Percentiles rank a stretch among this genome's conserved stretches.
These are phyloP conservation scores for Grammothele lineata DNA, from an alignment of 768 basidiomycete genomes.

Conservation along the genomic window DNA sequence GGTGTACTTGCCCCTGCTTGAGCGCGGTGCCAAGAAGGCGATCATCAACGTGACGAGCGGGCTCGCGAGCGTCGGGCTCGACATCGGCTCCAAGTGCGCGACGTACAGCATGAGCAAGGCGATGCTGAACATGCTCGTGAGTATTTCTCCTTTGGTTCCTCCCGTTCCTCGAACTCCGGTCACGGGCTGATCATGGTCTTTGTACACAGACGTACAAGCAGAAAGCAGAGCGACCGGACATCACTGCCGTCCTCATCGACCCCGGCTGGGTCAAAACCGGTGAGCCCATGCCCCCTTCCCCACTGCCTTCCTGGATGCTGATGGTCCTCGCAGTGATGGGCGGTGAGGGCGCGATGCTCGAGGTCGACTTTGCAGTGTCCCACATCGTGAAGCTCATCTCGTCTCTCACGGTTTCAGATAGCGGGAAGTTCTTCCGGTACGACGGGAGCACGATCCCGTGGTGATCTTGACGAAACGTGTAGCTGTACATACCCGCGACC, in stretches of 20 bases:
- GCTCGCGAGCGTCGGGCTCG: slow-evolving; percentile 28
- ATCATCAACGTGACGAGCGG: slow-evolving; percentile 32
- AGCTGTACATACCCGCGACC: not conserved
- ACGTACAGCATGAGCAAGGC: slow-evolving; percentile 34
- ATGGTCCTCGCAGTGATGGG: slow-evolving; percentile 2
- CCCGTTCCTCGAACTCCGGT: too few species aligned
- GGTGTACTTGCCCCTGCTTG: slow-evolving; percentile 29
- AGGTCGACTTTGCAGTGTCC: slow-evolving; percentile 1
- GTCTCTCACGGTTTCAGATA: not conserved
- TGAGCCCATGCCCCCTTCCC: slow-evolving; percentile 7
- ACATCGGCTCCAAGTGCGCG: slow-evolving; percentile 20
- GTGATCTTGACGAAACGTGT: too few species aligned
- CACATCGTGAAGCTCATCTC: slow-evolving; percentile 1
- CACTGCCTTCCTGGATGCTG: not conserved
- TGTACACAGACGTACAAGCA: slow-evolving; percentile 32
- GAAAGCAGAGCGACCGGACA: slow-evolving; percentile 27
- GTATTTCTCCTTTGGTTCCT: not conserved
- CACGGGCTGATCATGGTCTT: not conserved
- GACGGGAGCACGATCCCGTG: slow-evolving; percentile 1
- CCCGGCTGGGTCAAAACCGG: slow-evolving; percentile 39
- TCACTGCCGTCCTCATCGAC: slow-evolving; percentile 29
- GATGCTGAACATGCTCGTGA: slow-evolving; percentile 36
- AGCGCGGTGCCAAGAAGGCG: slow-evolving; percentile 26
- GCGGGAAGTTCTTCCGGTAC: slow-evolving; percentile 8
- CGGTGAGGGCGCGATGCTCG: slow-evolving; percentile 2